Conservation (phyloP, 2,329 filamentous ascomycete genomes). For the Verruconis gallopava region DNA sequence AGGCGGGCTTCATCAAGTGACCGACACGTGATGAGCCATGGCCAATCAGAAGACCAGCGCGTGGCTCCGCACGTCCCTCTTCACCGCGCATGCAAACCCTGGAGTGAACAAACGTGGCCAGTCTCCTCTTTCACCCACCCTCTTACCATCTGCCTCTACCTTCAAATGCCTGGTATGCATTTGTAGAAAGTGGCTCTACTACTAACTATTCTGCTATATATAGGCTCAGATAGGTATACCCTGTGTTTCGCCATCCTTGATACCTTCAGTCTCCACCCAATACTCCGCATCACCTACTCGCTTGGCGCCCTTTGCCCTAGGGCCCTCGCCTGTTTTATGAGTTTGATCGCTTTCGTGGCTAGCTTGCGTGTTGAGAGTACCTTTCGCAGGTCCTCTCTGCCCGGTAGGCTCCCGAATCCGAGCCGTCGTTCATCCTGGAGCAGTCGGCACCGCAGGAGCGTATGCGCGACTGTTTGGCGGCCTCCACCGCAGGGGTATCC, state of each 20-base stretch:
- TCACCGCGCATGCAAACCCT: too few species aligned
- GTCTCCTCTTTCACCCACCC: neutral
- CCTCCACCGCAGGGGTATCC: slow-evolving; percentile 16
- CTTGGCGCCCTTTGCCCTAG: neutral
- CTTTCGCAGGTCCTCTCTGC: slow-evolving; percentile 13
- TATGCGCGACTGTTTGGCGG: slow-evolving; percentile 18
- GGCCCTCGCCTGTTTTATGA: slow-evolving; percentile 6
- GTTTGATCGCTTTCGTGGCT: slow-evolving; percentile 11
- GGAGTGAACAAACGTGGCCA: slow-evolving; percentile 2
- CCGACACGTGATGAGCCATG: neutral
- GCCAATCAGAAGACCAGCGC: neutral
- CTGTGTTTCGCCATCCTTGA: slow-evolving; percentile 1
- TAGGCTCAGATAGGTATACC: slow-evolving; percentile 1
- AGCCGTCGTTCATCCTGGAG: slow-evolving; percentile 15
- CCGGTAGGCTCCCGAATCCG: slow-evolving; percentile 12
- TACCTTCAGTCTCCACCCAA: slow-evolving; percentile 4
- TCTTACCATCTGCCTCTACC: neutral
- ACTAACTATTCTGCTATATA: neutral
- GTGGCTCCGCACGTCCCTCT: neutral
- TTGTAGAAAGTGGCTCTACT: neutral
- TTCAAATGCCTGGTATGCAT: neutral
- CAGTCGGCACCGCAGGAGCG: slow-evolving; percentile 20
- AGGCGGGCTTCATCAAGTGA: neutral
- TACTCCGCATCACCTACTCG: neutral
- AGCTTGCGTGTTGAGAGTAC: slow-evolving; percentile 13